Evolutionary conservation across 495 filamentous ascomycete species (phyloP), one percentile per base, ranked within the genome.

Genomic region (Haplographium delicatum): DNA sequence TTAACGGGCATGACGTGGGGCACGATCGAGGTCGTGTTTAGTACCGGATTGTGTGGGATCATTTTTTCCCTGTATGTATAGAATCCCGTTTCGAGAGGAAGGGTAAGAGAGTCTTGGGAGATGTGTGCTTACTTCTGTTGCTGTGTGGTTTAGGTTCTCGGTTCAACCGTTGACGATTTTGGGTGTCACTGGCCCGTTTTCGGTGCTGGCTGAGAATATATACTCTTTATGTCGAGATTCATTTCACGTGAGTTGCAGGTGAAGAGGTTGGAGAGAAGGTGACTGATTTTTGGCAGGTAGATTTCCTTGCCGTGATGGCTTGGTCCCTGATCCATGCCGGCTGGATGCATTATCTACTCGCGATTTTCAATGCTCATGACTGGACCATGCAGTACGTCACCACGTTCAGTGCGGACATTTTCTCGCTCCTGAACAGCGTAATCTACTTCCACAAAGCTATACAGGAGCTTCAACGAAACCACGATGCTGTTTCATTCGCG

Each of bases 361-460:
- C 84, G 41, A 78, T 85, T 31, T 73, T 86, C 56, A 87, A 88
- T 62, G 83, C 82, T 18, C 83, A 86, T 51, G 82, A 86, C 64
- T 88, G 80, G 81, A 85, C 83, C 1, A 88, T 88, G 84, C 73
- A 79, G 47, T 87, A 88, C 58, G 84, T 88, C 19, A 88, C 84
- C 0, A 84, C 73, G 4, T 87, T 87, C 57, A 79, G 74, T 22
- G 83, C 78, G 13, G 83, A 88, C 58, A 83, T 86, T 19, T 87
- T 86, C 60, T 82, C 80, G 1, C 75, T 87, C 0, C 65, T 86
- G 3, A 86, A 86, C 62, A 82, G 78, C 57, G 75, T 86, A 47
- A 88, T 88, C 52, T 88, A 88, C 62, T 85, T 88, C 60, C 80
- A 86, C 57, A 87, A 86, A 62, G 83, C 84, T 26, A 69, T 84